Evolutionary conservation across 2,329 filamentous ascomycete genomes (phyloP), one percentile per base, ranked within the genome.

Genomic region (Macroventuria anomochaeta): DNA sequence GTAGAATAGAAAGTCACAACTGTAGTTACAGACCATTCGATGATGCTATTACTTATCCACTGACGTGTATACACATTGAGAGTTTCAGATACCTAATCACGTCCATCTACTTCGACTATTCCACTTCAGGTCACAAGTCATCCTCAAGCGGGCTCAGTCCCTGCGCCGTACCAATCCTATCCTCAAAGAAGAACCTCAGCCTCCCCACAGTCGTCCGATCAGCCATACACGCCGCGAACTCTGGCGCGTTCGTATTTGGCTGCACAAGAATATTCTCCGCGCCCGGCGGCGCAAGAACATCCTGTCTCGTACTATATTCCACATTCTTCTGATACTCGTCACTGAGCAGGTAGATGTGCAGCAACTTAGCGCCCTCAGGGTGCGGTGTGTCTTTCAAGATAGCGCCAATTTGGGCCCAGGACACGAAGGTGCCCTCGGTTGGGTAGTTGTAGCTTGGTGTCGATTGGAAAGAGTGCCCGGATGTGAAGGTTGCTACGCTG

Each of bases 351-450:
- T 67, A 83, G 61, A 74, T 79, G 59, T 79, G 75, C 7, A 83
- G 73, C 21, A 83, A 67, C 69, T 82, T 83, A 23, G 81, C 79
- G 26, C 75, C 75, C 63, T 83, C 80, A 0, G 79, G 79, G 42
- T 80, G 79, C 0, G 79, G 78, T 0, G 81, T 79, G 25, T 79
- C 68, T 46, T 76, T 77, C 25, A 80, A 69, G 51, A 84, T 84
- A 1, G 74, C 82, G 1, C 68, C 79, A 0, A 66, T 75, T 58
- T 84, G 81, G 0, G 79, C 58, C 81, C 81, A 84, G 3, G 73
- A 73, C 6, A 80, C 76, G 53, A 78, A 82, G 3, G 28, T 55
- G 7, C 48, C 78, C n/a, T 74, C 56, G 11, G 59, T 71, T 0
- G 79, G 77, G 18, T 17, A 23, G 18, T 11, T 47, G 38, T 26